Base-by-base conservation (phyloP, 768 basidiomycete genomes). In the Austroboletus eburneus region DNA sequence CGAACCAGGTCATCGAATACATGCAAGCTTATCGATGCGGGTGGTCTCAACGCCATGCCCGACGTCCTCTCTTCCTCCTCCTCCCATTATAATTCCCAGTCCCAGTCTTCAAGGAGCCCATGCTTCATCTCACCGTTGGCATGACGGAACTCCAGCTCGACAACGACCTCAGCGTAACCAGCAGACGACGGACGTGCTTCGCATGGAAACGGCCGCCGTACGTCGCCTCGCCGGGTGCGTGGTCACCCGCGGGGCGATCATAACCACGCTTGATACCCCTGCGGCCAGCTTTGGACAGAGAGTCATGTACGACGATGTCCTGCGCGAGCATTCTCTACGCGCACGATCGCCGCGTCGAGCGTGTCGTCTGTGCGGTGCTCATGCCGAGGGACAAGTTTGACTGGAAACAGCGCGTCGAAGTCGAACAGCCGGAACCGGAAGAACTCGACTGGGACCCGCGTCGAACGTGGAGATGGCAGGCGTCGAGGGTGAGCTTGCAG, bases 301-400 rank as follows among this genome's bases (percentile, higher is more conserved):
- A 51, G 51, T 65, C 2, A 63, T 63, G 8, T 51, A 83, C 55
- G 77, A 81, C 34, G 83, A 85, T 37, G 83, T 87, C 4, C 57
- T 87, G 85, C 57, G 75, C 71, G 1, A 76, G 80, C 50, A 81
- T 91, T 34, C 72, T 80, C 18, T 69, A 69, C 9, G 85, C 80
- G 20, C 89, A 92, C 54, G 89, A 92, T 63, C 72, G 69, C 38
- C 76, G 87, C 5, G 84, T 85, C 3, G 87, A 89, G 49, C 74
- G 89, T 10, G 89, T 88, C 0, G 75, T 85, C n/a, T 72, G 83
- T 35, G 89, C 90, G 0, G 88, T 92, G 9, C 73, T 72, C 32
- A 83, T 91, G 77, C 69, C 91, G 8, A 69, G 77, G 48, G 89
- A 91, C 46, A 85, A 80, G 63, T 91, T 83, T 61, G 87, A 91